Base-by-base conservation (phyloP, 208 protist genomes). In the Acanthamoeba triangularis region DNA sequence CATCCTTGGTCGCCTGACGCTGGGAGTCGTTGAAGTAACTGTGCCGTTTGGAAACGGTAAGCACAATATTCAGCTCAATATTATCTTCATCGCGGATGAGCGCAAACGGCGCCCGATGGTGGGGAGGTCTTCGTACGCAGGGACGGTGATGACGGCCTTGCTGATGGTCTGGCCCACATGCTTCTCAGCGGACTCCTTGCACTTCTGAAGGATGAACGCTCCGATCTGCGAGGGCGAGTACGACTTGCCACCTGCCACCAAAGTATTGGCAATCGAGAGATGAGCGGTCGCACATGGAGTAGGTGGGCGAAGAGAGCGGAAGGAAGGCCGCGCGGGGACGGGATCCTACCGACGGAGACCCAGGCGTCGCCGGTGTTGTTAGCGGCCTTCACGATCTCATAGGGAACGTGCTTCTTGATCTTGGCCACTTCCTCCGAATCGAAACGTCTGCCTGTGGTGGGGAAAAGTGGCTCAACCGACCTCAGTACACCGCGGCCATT, bases 21-120 rank as follows among this genome's bases (percentile, higher is more conserved):
- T 99, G 98, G 23, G 98, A 97, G 94, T 99, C 98, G 93, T 99
- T 99, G 95, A 98, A 98, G 95, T 98, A 99, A 18, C 49, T 96
- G 95, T 54, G 96, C 10, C 4, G 20, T 35, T 16, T 33, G 20
- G 0, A 30, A 20, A 33, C 25, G n/a, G 28, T 35, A 28, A 18
- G 63, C 63, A n/a, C n/a, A n/a, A n/a, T 14, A 25, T 2, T 23
- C 67, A 35, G 67, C 14, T 37, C 8, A 14, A 13, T 72, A 10
- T 35, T 25, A 74, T 2, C 16, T 0, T 78, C 28, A 13, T 0
- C n/a, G 8, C 65, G 37, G 54, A 23, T 33, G 8, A 30, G 16
- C 33, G 82, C 44, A 2, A 23, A 67, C 4, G 16, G 10, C 85
- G 33, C 1, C 13, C 3, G 14, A 69, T n/a, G n/a, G 41, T 52